Percentiles rank a stretch among this genome's conserved stretches.
These are phyloP conservation scores for Endotrypanum monterogeii DNA, from an alignment of 208 protist genomes.

Conservation along the genomic window DNA sequence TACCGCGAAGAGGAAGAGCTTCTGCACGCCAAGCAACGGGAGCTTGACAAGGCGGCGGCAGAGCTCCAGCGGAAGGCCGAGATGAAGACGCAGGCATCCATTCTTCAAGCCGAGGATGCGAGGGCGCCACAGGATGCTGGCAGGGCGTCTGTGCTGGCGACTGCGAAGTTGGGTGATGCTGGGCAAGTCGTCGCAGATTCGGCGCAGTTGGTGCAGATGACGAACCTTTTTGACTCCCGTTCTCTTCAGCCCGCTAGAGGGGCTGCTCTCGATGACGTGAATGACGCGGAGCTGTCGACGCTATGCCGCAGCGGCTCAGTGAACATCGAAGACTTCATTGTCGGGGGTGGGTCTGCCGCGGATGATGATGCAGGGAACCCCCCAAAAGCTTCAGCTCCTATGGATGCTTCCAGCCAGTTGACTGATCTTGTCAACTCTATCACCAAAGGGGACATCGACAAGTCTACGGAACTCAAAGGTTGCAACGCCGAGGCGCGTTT, in stretches of 20 bases:
- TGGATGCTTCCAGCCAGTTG: neutral
- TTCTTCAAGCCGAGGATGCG: constrained; percentile 2
- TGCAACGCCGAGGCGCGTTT: constrained; percentile 30
- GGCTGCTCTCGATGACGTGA: constrained; percentile 25
- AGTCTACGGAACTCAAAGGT: neutral
- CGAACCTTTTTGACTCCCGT: constrained; percentile 1
- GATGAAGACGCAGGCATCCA: constrained; percentile 10
- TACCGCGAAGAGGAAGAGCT: constrained; percentile 29
- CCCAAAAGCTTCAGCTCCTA: neutral
- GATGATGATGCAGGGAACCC: neutral
- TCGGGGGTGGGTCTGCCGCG: constrained; percentile 26
- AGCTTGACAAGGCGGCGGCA: constrained; percentile 19
- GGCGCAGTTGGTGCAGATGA: neutral
- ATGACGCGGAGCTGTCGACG: constrained; percentile 32
- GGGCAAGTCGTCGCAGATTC: constrained; percentile 14
- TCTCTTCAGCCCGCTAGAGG: neutral
- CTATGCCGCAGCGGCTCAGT: constrained; percentile 31
- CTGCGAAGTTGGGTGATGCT: constrained; percentile 16
- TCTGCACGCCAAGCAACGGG: constrained; percentile 25
- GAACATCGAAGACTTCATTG: constrained; percentile 45
- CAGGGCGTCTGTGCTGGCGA: neutral
- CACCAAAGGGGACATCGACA: neutral
- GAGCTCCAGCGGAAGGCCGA: constrained; percentile 9
- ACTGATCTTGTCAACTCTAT: neutral
- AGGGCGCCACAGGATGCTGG: neutral